Conservation (phyloP, 2,329 filamentous ascomycete genomes). For the Niveomyces coronatus region DNA sequence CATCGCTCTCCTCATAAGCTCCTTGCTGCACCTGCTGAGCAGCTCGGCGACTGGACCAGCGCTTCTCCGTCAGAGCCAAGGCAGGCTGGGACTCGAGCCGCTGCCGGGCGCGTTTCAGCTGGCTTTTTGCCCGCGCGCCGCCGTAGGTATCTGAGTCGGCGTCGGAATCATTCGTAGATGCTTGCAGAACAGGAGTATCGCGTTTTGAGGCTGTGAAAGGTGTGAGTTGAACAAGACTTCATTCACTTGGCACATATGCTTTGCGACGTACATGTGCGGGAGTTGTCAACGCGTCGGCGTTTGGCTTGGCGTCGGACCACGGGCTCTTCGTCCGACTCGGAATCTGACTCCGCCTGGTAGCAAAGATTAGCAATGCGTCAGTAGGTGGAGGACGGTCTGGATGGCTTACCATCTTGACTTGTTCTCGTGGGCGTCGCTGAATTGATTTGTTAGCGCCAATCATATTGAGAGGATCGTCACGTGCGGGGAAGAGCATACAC, state of each 20-base stretch:
- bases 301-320: constrained; percentile 50
- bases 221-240: too few relatives aligned
- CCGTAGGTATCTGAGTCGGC: constrained; percentile 73
- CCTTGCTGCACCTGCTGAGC: constrained; percentile 60
- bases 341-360: constrained; percentile 43
- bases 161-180: constrained; percentile 50
- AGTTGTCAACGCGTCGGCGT: constrained; percentile 57
- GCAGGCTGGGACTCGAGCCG: constrained; percentile 58
- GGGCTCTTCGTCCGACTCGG: constrained; percentile 61
- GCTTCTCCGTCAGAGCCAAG: constrained; percentile 65
- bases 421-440: constrained; percentile 47
- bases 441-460: constrained; percentile 21
- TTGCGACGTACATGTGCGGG: constrained; percentile 52
- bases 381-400: not conserved
- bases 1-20: constrained; percentile 56
- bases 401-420: constrained; percentile 44
- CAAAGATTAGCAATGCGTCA: constrained; percentile 7
- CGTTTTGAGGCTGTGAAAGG: constrained; percentile 45
- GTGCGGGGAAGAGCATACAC: constrained; percentile 48
- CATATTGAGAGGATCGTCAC: constrained; percentile 14
- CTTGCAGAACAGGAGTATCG: constrained; percentile 43
- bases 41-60: constrained; percentile 82
- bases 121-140: constrained; percentile 57
- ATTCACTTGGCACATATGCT: too few relatives aligned
- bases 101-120: constrained; percentile 68